phyloP scores from a whole-genome alignment of 441 rosid species.

The Pelargonium australe region DNA sequence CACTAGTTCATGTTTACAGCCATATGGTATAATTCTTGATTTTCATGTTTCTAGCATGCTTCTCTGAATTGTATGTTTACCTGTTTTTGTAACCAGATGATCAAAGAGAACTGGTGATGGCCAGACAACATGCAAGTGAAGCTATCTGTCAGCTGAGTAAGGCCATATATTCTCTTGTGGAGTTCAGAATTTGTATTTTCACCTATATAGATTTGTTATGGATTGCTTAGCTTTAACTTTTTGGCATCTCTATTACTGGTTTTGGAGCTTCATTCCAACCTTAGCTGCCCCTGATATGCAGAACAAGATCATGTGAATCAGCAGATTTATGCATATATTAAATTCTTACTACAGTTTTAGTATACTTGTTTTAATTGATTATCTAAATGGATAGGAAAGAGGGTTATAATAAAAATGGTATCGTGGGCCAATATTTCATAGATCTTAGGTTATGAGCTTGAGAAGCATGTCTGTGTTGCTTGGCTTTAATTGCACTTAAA shows the following conservation, averaged over 20 bases:
- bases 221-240: neutral
- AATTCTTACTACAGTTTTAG: neutral
- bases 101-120: neutral
- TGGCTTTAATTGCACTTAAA: neutral
- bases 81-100: neutral
- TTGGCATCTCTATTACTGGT: neutral
- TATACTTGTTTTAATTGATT: neutral
- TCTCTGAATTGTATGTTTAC: neutral
- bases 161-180: neutral
- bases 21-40: neutral
- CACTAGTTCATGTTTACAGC: neutral
- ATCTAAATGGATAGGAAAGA: too few relatives aligned
- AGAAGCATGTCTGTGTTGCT: neutral
- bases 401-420: neutral
- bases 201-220: neutral
- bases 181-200: neutral
- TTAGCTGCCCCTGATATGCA: neutral
- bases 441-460: neutral
- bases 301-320: neutral
- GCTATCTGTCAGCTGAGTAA: neutral
- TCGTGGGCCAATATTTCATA: neutral
- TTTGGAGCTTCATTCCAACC: neutral
- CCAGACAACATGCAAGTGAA: neutral
- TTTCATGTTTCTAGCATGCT: neutral
- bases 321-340: neutral